A percentile compares a stretch with the other conserved stretches of the same genome.
These are phyloP conservation scores for Fusarium sp. DNA, from an alignment of 2,329 filamentous ascomycete genomes.

Conservation along the genomic window DNA sequence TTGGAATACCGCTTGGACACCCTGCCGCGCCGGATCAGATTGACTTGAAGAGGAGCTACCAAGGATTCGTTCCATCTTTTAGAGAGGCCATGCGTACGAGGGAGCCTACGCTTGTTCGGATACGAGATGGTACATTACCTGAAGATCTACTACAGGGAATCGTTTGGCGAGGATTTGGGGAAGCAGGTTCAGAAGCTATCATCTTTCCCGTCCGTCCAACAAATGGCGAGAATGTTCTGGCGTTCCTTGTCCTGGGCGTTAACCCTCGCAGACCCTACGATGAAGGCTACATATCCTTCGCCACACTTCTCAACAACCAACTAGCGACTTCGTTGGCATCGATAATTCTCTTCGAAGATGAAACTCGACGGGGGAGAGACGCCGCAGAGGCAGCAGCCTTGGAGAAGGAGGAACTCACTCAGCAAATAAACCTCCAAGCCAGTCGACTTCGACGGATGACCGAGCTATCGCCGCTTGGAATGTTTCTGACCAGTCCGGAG, in stretches of 20 bases:
- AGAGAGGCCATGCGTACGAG: conserved; percentile 55
- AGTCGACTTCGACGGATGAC: conserved; percentile 56
- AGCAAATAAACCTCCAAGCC: conserved; percentile 54
- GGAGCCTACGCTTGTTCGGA: conserved; percentile 55
- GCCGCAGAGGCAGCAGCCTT: conserved; percentile 53
- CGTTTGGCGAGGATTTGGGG: conserved; percentile 70
- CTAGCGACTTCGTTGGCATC: conserved; percentile 74
- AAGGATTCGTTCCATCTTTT: conserved; percentile 55
- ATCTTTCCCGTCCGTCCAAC: conserved; percentile 76
- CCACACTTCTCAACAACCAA: conserved; percentile 60
- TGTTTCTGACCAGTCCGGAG: conserved; percentile 57
- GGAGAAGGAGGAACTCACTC: conserved; percentile 52
- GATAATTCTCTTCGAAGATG: conserved; percentile 74
- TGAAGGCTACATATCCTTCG: conserved; percentile 73
- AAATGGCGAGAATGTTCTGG: conserved; percentile 73
- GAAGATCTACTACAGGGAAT: conserved; percentile 69
- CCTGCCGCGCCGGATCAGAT: conserved; percentile 51
- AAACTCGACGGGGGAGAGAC: conserved; percentile 65
- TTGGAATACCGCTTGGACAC: conserved; percentile 54
- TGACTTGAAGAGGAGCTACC: conserved; percentile 53
- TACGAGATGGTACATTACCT: conserved; percentile 66
- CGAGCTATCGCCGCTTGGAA: conserved; percentile 54
- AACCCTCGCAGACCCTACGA: conserved; percentile 78
- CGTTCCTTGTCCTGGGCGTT: conserved; percentile 75
- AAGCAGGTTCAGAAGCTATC: conserved; percentile 71